A percentile compares a stretch with the other conserved stretches of the same genome.
Conservation (phyloP, 129 eudicot species). For the Lactuca saligna region DNA sequence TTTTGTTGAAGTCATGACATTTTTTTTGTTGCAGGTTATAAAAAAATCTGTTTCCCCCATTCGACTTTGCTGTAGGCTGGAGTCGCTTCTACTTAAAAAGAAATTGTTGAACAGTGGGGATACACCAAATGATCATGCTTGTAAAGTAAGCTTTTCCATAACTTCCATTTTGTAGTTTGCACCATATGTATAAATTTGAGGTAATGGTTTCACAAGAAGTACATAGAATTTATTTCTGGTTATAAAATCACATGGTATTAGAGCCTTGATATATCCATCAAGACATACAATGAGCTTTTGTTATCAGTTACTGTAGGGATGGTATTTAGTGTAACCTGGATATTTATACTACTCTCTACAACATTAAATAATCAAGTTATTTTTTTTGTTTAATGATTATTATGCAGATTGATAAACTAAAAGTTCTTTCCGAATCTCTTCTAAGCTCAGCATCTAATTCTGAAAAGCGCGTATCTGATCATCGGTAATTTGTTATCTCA, state of each 20-base stretch:
- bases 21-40: slow-evolving; percentile 46
- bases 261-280: too few relatives aligned
- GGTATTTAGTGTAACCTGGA: too few relatives aligned
- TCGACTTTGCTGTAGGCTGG: slow-evolving; percentile 58
- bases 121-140: slow-evolving; percentile 48
- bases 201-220: too few relatives aligned
- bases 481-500: slow-evolving; percentile 46
- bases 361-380: not conserved
- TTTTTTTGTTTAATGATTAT: not conserved
- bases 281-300: too few relatives aligned
- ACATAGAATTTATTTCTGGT: too few relatives aligned
- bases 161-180: not conserved
- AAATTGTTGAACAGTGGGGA: slow-evolving; percentile 46
- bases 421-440: slow-evolving; percentile 79
- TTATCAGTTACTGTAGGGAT: too few relatives aligned
- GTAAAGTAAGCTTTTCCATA: slow-evolving; percentile 41
- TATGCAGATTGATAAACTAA: slow-evolving; percentile 71
- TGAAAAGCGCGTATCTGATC: slow-evolving; percentile 74
- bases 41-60: slow-evolving; percentile 51
- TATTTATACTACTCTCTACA: too few relatives aligned
- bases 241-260: too few relatives aligned
- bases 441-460: slow-evolving; percentile 71
- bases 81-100: slow-evolving; percentile 56
- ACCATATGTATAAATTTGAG: too few relatives aligned
- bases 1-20: slow-evolving; percentile 11